phyloP scores from a whole-genome alignment of 768 basidiomycete species.

The Tubosaeta sp. region DNA sequence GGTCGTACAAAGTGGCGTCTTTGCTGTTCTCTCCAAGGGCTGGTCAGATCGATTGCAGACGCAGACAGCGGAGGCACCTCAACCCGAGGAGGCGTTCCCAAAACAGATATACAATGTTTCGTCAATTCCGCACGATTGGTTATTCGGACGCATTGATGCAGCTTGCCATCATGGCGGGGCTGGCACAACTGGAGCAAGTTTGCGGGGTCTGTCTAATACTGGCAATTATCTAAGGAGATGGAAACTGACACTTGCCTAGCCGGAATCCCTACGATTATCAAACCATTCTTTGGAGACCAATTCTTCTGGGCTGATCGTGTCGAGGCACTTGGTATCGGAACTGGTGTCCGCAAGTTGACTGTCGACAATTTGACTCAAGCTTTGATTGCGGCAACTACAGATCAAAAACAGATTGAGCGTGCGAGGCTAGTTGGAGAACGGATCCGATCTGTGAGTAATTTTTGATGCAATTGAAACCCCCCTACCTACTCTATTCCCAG shows the following conservation, averaged over 20 bases:
- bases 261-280: constrained; percentile 92
- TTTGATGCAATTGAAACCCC: neutral
- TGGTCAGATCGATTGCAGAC: constrained; percentile 89
- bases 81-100: constrained; percentile 68
- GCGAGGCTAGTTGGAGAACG: constrained; percentile 82
- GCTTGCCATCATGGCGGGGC: constrained; percentile 98
- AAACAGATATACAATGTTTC: constrained; percentile 79
- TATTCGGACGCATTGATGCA: constrained; percentile 92
- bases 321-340: constrained; percentile 91
- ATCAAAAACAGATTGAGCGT: constrained; percentile 82
- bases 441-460: constrained; percentile 65
- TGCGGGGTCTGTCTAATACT: constrained; percentile 61
- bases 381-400: constrained; percentile 75
- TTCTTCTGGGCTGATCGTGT: constrained; percentile 98
- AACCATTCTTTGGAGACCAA: constrained; percentile 97
- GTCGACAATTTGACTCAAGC: constrained; percentile 76
- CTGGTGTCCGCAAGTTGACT: constrained; percentile 83
- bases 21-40: constrained; percentile 93
- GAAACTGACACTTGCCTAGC: constrained; percentile 40
- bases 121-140: constrained; percentile 93
- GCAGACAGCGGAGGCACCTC: constrained; percentile 55
- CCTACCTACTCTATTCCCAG: constrained; percentile 36
- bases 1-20: constrained; percentile 79
- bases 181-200: constrained; percentile 91
- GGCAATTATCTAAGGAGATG: neutral